Base-by-base conservation (phyloP, 768 basidiomycete genomes). In the Suillus decipiens region DNA sequence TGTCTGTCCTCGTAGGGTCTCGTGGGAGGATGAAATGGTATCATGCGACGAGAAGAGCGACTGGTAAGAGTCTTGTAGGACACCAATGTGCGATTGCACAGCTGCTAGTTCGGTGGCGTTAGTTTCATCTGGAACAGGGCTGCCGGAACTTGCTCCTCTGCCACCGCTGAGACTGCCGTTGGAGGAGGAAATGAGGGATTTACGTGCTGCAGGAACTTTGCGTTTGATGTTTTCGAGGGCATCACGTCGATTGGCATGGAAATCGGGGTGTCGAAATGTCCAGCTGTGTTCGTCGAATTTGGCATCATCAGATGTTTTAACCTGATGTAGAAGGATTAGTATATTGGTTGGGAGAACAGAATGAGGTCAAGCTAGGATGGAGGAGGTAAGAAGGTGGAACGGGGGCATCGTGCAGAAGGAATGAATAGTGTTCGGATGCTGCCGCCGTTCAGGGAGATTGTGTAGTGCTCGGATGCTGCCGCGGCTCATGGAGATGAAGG, bases 251-350 rank as follows among this genome's bases (percentile, higher is more conserved):
- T 84, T 82, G n/a, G 81, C 75, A 66, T 81, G 82, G 64, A 83
- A 83, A 65, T 83, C 82, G 19, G 82, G 82, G 60, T 83, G 82
- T n/a, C 80, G 77, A 65, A 83, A 83, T 1, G 80, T 84, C 82
- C 82, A 83, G 42, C 79, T 73, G 65, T 86, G 84, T 66, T 86
- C 85, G 61, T 85, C 85, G 62, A 82, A 93, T 66, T 87, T 85
- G 72, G 85, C 80, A 68, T 92, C 93, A 66, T 95, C 94, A 1
- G 86, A 88, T 69, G 92, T 93, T 76, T 95, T 96, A 66, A 95
- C 86, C 82, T 81, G 63, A 54, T 28, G 10, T 11, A 2, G 15
- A 57, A 41, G 2, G 24, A 41, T 57, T 41, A 28, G 56, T 39
- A 57, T 22, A 37, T 37, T 3, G 54, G 1, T 15, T 12, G 10